Conservation (phyloP, 305 asterid species). For the Solanum hybrid region DNA sequence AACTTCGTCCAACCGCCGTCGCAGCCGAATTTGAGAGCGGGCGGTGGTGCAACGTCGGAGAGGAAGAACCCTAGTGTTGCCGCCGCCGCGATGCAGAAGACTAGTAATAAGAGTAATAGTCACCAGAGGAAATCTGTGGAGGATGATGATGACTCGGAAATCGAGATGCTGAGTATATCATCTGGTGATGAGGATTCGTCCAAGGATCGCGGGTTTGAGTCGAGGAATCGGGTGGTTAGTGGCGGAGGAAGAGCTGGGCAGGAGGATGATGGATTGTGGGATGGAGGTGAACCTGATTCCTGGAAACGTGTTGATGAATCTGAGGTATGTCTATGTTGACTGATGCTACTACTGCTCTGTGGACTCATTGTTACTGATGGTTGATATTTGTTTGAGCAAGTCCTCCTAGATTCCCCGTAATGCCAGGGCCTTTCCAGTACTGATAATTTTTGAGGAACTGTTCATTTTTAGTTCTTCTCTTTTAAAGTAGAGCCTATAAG, state of each 20-base stretch:
- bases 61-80: slow-evolving; percentile 1
- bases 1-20: slow-evolving; percentile 85
- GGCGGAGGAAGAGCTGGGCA: slow-evolving; percentile 29
- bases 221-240: slow-evolving; percentile 35
- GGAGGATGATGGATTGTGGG: slow-evolving; percentile 77
- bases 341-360: neutral
- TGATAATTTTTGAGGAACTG: neutral
- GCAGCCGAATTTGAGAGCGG: slow-evolving; percentile 23
- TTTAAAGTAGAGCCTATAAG: neutral
- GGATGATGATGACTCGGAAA: slow-evolving; percentile 94
- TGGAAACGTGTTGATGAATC: slow-evolving; percentile 97
- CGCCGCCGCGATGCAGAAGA: slow-evolving; percentile 12
- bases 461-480: neutral
- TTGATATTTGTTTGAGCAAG: neutral
- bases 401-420: neutral
- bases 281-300: slow-evolving; percentile 81
- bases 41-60: slow-evolving; percentile 4
- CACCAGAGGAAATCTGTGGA: slow-evolving; percentile 41
- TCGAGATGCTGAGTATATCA: slow-evolving; percentile 92
- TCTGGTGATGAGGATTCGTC: slow-evolving; percentile 88
- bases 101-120: slow-evolving; percentile 3
- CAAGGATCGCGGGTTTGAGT: slow-evolving; percentile 46
- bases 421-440: neutral
- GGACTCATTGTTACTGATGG: neutral
- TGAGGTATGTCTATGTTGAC: slow-evolving; percentile 33